A percentile compares a stretch with the other conserved stretches of the same genome.
Conservation (phyloP, 805 yeast species). For the Komagataella ulmi region DNA sequence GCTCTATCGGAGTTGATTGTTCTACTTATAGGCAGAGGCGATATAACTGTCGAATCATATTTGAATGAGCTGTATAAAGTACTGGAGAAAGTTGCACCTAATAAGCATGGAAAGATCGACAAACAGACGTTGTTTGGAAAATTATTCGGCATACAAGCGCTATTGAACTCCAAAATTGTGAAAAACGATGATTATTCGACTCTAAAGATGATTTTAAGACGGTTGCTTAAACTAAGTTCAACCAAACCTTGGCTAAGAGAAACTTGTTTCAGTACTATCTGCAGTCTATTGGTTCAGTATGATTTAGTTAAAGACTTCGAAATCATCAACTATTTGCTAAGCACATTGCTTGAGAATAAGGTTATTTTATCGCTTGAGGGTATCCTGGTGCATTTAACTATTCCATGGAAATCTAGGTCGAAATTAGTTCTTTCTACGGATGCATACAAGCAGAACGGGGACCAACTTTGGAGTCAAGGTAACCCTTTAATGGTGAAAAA, state of each 20-base stretch:
- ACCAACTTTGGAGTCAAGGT: slow-evolving; percentile 46
- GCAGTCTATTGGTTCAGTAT: slow-evolving; percentile 27
- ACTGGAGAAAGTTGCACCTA: slow-evolving; percentile 21
- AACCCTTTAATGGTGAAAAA: slow-evolving; percentile 71
- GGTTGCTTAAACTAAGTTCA: slow-evolving; percentile 42
- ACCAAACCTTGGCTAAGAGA: slow-evolving; percentile 80
- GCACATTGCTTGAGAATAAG: neutral
- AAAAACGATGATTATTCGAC: slow-evolving; percentile 13
- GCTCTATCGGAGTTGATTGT: slow-evolving; percentile 62
- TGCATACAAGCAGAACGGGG: slow-evolving; percentile 8
- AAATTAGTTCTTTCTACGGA: slow-evolving; percentile 7
- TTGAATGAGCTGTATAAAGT: slow-evolving; percentile 20
- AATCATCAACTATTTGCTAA: neutral
- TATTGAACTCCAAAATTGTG: slow-evolving; percentile 42
- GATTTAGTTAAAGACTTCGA: slow-evolving; percentile 4
- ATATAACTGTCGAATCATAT: slow-evolving; percentile 24
- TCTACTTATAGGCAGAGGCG: slow-evolving; percentile 16
- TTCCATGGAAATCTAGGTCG: slow-evolving; percentile 21
- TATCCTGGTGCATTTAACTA: slow-evolving; percentile 50
- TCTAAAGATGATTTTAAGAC: slow-evolving; percentile 26
- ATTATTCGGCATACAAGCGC: slow-evolving; percentile 70
- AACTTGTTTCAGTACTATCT: slow-evolving; percentile 60
- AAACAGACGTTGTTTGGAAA: slow-evolving; percentile 72
- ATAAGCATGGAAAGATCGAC: slow-evolving; percentile 69
- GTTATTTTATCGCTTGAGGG: slow-evolving; percentile 50